Evolutionary conservation across 768 basidiomycete species (phyloP), one percentile per base, ranked within the genome.

Genomic region (Lepiota subincarnata): DNA sequence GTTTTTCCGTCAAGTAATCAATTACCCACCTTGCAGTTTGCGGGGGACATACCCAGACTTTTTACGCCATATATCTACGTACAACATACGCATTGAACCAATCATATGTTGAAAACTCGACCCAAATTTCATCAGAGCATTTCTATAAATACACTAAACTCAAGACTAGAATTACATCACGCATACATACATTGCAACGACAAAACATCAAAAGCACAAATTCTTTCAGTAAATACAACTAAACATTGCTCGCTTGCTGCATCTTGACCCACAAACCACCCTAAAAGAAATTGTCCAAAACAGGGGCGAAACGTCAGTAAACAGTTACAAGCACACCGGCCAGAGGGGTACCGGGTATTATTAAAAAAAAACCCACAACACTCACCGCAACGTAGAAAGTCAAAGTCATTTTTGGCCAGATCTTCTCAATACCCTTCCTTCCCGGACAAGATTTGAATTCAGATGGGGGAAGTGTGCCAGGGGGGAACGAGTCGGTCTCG

Each of bases 221-320:
- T 6, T 4, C 40, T 10, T 18, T 10, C 26, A 42, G 19, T 24
- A 6, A 28, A 31, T 31, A 7, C 31, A n/a, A 8, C 31, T 53
- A 53, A 6, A 20, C n/a, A 35, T 60, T 6, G 22, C 47, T 38
- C 42, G 59, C 38, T 69, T 76, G 76, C 20, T 66, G 59, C 70
- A 75, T 72, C 55, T 70, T 80, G 10, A 82, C 66, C 81, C 82
- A 82, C 45, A 83, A 57, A 2, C 80, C 80, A 26, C 79, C 79
- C 77, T 81, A 46, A 39, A n/a, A n/a, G n/a, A n/a, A n/a, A n/a
- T n/a, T 55, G 4, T 20, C 14, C 14, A 31, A 22, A 5, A n/a
- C n/a, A n/a, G n/a, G n/a, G n/a, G n/a, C n/a, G n/a, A n/a, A n/a
- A n/a, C n/a, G n/a, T n/a, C n/a, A n/a, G n/a, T n/a, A n/a, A n/a